A percentile compares a stretch with the other conserved stretches of the same genome.
These are phyloP conservation scores for Aspergillus diversus DNA, from an alignment of 495 filamentous ascomycete species.

Conservation along the genomic window DNA sequence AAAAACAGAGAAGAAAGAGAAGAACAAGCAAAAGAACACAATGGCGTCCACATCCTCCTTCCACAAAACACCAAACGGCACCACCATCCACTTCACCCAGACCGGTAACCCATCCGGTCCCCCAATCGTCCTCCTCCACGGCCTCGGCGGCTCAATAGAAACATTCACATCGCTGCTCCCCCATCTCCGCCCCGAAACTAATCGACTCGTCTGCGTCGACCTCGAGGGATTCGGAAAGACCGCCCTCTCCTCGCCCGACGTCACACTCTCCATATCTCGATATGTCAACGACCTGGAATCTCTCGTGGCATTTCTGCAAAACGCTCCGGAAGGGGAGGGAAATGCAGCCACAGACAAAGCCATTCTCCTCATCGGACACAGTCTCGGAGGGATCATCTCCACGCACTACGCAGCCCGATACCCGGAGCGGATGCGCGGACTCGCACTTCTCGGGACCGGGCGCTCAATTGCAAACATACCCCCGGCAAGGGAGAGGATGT, in stretches of 20 bases:
- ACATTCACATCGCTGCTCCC: conserved; percentile 12
- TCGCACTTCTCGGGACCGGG: conserved; percentile 11
- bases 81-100: conserved; percentile 12
- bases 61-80: conserved; percentile 8
- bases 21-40: neutral
- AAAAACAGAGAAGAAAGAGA: neutral
- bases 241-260: conserved; percentile 3
- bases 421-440: conserved; percentile 3
- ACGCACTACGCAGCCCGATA: conserved; percentile 15
- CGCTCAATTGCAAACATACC: conserved; percentile 13
- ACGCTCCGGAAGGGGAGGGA: neutral
- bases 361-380: conserved; percentile 7
- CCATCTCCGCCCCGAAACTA: neutral
- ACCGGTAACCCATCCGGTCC: conserved; percentile 7
- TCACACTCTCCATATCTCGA: conserved; percentile 5
- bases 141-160: conserved; percentile 11
- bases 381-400: conserved; percentile 10
- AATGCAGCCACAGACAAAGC: neutral
- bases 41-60: conserved; percentile 3
- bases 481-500: conserved; percentile 5
- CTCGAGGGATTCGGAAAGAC: conserved; percentile 15
- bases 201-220: conserved; percentile 9
- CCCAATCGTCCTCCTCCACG: conserved; percentile 10
- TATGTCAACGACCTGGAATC: conserved; percentile 17
- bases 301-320: conserved; percentile 16